Evolutionary conservation across 768 basidiomycete species (phyloP).

Genomic region (Peribolospora kevripleyi): DNA sequence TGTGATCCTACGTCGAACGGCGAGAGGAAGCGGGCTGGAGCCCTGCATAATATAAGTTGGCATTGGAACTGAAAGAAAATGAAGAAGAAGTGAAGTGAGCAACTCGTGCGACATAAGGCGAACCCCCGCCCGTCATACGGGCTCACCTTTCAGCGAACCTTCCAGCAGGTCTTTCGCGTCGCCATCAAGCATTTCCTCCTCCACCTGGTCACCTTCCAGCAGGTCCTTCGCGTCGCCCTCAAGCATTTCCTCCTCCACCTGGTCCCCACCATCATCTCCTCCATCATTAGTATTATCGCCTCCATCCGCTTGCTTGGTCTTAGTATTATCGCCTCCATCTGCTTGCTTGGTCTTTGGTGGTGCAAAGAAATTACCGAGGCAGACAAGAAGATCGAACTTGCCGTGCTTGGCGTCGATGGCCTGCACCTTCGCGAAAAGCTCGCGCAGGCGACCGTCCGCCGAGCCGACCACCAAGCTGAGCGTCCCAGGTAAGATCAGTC

Average conservation of each 20-base stretch:
- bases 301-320: too few species aligned
- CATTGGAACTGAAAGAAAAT: constrained; percentile 31
- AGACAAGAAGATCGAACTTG: constrained; percentile 62
- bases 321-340: constrained; percentile 8
- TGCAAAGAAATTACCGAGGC: constrained; percentile 51
- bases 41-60: constrained; percentile 88
- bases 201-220: constrained; percentile 22
- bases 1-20: too few species aligned
- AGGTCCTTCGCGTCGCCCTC: neutral
- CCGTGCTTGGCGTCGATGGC: constrained; percentile 59
- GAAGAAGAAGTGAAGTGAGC: neutral
- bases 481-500: too few species aligned
- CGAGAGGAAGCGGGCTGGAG: too few species aligned
- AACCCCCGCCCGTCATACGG: too few species aligned
- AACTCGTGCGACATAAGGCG: too few species aligned
- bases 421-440: constrained; percentile 53
- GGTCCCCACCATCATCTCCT: constrained; percentile 27
- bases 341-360: too few species aligned
- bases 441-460: constrained; percentile 27
- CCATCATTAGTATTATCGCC: constrained; percentile 15
- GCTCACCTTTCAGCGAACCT: constrained; percentile 1
- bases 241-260: neutral
- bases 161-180: constrained; percentile 21
- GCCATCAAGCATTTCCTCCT: neutral
- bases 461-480: too few species aligned